These are phyloP conservation scores for Wickerhamiella shivajii DNA, from an alignment of 805 yeast species.

Conservation along the genomic window DNA sequence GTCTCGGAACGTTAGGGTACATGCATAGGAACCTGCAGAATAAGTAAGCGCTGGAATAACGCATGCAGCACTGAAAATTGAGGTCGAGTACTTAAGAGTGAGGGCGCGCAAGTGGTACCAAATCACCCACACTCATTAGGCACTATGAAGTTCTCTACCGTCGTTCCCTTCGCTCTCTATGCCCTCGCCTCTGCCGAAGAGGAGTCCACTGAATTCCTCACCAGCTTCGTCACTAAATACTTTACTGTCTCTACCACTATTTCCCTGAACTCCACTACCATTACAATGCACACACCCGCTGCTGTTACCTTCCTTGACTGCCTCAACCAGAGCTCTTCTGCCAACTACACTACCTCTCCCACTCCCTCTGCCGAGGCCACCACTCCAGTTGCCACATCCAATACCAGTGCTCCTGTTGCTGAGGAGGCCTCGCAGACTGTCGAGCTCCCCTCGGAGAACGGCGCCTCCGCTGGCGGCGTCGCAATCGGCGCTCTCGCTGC, in stretches of 20 bases:
- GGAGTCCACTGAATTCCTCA: conserved; percentile 2
- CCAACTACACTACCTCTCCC: not conserved
- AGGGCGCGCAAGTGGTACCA: too few species aligned
- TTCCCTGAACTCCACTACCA: too few species aligned
- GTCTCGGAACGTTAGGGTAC: too few species aligned
- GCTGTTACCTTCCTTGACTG: conserved; percentile 3
- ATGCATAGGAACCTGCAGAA: too few species aligned
- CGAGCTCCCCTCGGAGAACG: conserved; percentile 1
- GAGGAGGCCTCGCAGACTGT: not conserved
- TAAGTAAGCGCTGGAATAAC: too few species aligned
- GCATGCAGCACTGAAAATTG: too few species aligned
- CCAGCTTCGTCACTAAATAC: conserved; percentile 4
- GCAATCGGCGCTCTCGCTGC: conserved; percentile 4
- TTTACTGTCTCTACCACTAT: conserved; percentile 5
- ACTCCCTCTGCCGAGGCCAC: not conserved
- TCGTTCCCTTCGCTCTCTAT: conserved; percentile 1
- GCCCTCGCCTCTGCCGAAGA: conserved; percentile 2
- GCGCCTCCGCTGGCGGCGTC: conserved; percentile 3
- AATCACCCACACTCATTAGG: too few species aligned
- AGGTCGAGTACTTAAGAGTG: too few species aligned
- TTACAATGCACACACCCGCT: conserved; percentile 2
- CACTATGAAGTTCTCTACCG: conserved; percentile 6
- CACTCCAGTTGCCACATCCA: not conserved
- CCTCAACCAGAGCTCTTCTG: not conserved
- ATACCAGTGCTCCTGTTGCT: not conserved